A percentile compares a stretch with the other conserved stretches of the same genome.
These are phyloP conservation scores for Vanderwaltozyma verrucispora DNA, from an alignment of 805 yeast species.

Conservation along the genomic window DNA sequence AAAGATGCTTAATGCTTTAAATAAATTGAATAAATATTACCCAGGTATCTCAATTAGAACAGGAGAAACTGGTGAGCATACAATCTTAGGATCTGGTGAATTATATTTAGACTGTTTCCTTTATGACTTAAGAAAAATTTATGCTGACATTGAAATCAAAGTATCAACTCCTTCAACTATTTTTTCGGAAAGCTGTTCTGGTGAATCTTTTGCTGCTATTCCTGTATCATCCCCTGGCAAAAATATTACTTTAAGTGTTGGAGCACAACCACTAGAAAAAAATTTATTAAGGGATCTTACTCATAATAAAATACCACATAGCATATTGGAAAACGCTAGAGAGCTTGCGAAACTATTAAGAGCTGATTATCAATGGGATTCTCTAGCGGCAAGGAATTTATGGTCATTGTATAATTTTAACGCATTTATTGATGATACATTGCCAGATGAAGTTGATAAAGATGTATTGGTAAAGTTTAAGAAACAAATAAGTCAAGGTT, in stretches of 20 bases:
- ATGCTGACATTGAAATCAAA: constrained; percentile 58
- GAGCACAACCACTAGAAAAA: constrained; percentile 64
- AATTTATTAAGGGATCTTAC: constrained; percentile 32
- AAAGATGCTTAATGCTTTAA: constrained; percentile 56
- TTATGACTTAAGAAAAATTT: constrained; percentile 60
- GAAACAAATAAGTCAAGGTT: constrained; percentile 61
- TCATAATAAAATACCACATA: constrained; percentile 34
- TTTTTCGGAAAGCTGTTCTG: constrained; percentile 68
- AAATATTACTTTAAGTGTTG: constrained; percentile 47
- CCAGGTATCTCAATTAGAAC: constrained; percentile 58
- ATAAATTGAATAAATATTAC: constrained; percentile 51
- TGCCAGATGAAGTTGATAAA: constrained; percentile 61
- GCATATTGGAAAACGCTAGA: constrained; percentile 32
- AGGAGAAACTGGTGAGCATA: constrained; percentile 85
- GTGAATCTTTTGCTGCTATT: constrained; percentile 58
- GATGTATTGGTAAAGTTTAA: constrained; percentile 34
- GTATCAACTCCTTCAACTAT: constrained; percentile 77
- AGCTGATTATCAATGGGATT: constrained; percentile 64
- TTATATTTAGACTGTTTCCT: constrained; percentile 73
- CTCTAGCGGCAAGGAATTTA: constrained; percentile 68
- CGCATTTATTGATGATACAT: constrained; percentile 56
- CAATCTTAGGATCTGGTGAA: constrained; percentile 77
- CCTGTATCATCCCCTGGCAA: constrained; percentile 47
- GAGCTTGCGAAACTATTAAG: constrained; percentile 45
- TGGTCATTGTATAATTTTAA: constrained; percentile 74